A percentile compares a stretch with the other conserved stretches of the same genome.
Evolutionary conservation across 176 grass and related monocot genomes (phyloP).

Genomic region (Raddia distichophylla): DNA sequence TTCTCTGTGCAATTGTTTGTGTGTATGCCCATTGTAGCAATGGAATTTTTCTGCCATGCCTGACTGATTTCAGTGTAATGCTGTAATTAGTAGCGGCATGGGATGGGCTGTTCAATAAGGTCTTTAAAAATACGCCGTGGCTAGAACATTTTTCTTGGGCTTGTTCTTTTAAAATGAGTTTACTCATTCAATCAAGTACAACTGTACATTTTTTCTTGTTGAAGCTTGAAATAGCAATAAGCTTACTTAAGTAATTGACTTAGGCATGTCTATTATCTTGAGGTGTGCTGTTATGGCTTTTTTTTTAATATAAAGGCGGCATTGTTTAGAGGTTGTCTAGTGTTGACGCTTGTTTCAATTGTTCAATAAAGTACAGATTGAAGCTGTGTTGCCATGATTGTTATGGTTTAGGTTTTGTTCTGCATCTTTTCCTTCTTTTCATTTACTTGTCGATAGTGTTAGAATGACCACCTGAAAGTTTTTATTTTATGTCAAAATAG

Average conservation of each 20-base stretch:
- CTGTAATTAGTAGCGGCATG: not conserved
- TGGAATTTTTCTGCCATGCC: not conserved
- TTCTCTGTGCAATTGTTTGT: not conserved
- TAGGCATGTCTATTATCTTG: not conserved
- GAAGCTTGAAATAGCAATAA: not conserved
- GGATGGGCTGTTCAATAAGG: not conserved
- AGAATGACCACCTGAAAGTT: not conserved
- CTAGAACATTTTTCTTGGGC: not conserved
- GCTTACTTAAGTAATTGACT: not conserved
- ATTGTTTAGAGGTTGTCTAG: not conserved
- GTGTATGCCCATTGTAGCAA: slow-evolving; percentile 34
- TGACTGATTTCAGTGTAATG: not conserved
- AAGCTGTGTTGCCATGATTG: not conserved
- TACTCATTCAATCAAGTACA: slow-evolving; percentile 4
- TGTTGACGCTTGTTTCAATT: not conserved
- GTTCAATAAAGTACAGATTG: slow-evolving; percentile 1
- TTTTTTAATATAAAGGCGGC: slow-evolving; percentile 1
- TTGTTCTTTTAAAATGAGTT: not conserved
- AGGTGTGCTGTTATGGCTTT: slow-evolving; percentile 1
- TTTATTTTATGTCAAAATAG: not conserved
- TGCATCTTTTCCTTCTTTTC: not conserved
- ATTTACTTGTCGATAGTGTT: not conserved
- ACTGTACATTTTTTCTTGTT: not conserved
- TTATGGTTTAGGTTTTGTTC: slow-evolving; percentile 15
- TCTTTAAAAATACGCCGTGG: slow-evolving; percentile 5